Conservation (phyloP, 169 alveolate species). For the Plasmodium vivax region DNA sequence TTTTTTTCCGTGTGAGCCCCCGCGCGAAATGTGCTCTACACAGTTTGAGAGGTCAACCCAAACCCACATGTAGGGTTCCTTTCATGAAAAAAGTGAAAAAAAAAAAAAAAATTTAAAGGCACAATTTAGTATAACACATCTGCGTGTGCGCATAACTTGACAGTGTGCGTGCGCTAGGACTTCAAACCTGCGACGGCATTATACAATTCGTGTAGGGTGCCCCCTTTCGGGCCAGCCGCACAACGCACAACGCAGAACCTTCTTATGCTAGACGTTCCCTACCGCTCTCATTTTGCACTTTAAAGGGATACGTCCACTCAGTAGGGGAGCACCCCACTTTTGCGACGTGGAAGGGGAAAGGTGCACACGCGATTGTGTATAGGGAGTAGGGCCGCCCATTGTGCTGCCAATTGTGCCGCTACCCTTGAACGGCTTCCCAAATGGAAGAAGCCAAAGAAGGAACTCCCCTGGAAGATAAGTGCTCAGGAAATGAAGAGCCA, state of each 20-base stretch:
- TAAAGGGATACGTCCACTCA: not conserved
- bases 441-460: constrained; percentile 4
- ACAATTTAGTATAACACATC: not conserved
- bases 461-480: not conserved
- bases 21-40: not conserved
- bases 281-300: not conserved
- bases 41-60: not conserved
- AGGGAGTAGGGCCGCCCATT: not conserved
- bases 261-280: not conserved
- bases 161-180: not conserved
- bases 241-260: not conserved
- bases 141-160: not conserved
- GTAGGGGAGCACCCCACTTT: not conserved
- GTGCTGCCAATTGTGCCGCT: not conserved
- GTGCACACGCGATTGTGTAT: not conserved
- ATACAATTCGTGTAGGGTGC: not conserved
- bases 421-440: not conserved
- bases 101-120: not conserved
- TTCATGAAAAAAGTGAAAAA: not conserved
- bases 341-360: not conserved
- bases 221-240: not conserved
- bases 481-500: not conserved
- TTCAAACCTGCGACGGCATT: not conserved
- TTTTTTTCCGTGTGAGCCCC: not conserved
- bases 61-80: not conserved